These are phyloP conservation scores for Trypanosoma platydactyli DNA, from an alignment of 208 protist species.

Conservation along the genomic window DNA sequence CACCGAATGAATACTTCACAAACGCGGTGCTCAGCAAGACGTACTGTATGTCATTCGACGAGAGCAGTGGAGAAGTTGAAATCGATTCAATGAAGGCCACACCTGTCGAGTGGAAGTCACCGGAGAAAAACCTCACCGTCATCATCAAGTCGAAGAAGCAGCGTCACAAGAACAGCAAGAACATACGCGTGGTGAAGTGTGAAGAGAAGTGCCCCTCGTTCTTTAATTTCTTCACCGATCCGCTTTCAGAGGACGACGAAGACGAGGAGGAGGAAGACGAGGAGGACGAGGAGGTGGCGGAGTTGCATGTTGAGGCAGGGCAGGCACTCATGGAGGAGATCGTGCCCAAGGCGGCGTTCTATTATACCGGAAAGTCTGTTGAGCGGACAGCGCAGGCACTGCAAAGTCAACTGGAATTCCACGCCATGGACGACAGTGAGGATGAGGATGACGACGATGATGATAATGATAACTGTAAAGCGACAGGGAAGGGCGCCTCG, in stretches of 20 bases:
- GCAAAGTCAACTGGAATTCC: slow-evolving; percentile 32
- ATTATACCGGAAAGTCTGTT: slow-evolving; percentile 87
- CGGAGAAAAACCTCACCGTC: slow-evolving; percentile 82
- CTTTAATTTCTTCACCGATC: slow-evolving; percentile 93
- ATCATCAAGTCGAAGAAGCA: slow-evolving; percentile 90
- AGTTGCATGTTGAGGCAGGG: slow-evolving; percentile 81
- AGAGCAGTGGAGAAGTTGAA: slow-evolving; percentile 68
- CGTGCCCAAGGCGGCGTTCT: slow-evolving; percentile 85
- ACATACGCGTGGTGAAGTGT: slow-evolving; percentile 77
- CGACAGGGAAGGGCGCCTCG: slow-evolving; percentile 17
- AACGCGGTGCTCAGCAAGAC: slow-evolving; percentile 89
- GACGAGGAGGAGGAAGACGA: slow-evolving; percentile 40
- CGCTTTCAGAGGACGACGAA: slow-evolving; percentile 39
- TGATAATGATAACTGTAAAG: slow-evolving; percentile 36
- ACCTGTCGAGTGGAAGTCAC: slow-evolving; percentile 80
- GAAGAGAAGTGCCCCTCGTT: slow-evolving; percentile 88
- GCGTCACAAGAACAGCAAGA: slow-evolving; percentile 82
- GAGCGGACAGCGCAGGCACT: slow-evolving; percentile 56
- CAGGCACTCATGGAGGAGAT: slow-evolving; percentile 72
- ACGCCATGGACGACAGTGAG: slow-evolving; percentile 33
- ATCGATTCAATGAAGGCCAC: slow-evolving; percentile 72
- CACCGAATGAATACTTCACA: slow-evolving; percentile 90
- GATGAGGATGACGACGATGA: slow-evolving; percentile 65
- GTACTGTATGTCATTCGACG: slow-evolving; percentile 79
- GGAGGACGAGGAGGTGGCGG: slow-evolving; percentile 46